Evolutionary conservation across 2,329 filamentous ascomycete species (phyloP).

Genomic region (Beauveria australis): DNA sequence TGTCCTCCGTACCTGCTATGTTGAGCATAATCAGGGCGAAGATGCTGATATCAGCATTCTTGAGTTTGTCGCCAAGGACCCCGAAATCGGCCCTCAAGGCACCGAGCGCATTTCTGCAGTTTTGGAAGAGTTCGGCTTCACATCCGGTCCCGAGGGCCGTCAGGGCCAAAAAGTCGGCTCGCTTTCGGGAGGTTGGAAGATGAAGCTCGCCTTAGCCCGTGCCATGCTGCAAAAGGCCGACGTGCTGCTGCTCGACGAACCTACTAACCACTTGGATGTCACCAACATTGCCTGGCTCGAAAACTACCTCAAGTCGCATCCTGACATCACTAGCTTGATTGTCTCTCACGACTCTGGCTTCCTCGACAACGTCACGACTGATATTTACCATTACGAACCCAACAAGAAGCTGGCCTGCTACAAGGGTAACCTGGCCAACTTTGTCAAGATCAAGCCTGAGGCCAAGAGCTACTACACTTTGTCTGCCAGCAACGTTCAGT

Average conservation of each 20-base stretch:
- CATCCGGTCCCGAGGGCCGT: slow-evolving; percentile 75
- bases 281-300: slow-evolving; percentile 94
- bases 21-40: slow-evolving; percentile 98
- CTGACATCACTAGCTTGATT: slow-evolving; percentile 93
- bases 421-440: slow-evolving; percentile 73
- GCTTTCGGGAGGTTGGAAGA: slow-evolving; percentile 97
- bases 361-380: slow-evolving; percentile 93
- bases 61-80: slow-evolving; percentile 86
- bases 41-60: slow-evolving; percentile 94
- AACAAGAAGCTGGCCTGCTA: slow-evolving; percentile 88
- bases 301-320: slow-evolving; percentile 90
- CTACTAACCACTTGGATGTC: slow-evolving; percentile 97
- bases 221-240: slow-evolving; percentile 98
- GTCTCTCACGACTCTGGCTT: slow-evolving; percentile 98
- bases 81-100: slow-evolving; percentile 71
- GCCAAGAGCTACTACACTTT: slow-evolving; percentile 98
- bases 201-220: slow-evolving; percentile 94
- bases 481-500: slow-evolving; percentile 78
- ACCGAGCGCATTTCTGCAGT: slow-evolving; percentile 75
- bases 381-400: slow-evolving; percentile 97
- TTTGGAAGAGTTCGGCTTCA: slow-evolving; percentile 88
- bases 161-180: slow-evolving; percentile 89
- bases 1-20: slow-evolving; percentile 89
- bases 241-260: slow-evolving; percentile 92
- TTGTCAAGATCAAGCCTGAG: slow-evolving; percentile 85